Percentiles rank a stretch among this genome's conserved stretches.
These are phyloP conservation scores for Exophiala phaeomuriformis DNA, from an alignment of 2,329 filamentous ascomycete species.

Conservation along the genomic window DNA sequence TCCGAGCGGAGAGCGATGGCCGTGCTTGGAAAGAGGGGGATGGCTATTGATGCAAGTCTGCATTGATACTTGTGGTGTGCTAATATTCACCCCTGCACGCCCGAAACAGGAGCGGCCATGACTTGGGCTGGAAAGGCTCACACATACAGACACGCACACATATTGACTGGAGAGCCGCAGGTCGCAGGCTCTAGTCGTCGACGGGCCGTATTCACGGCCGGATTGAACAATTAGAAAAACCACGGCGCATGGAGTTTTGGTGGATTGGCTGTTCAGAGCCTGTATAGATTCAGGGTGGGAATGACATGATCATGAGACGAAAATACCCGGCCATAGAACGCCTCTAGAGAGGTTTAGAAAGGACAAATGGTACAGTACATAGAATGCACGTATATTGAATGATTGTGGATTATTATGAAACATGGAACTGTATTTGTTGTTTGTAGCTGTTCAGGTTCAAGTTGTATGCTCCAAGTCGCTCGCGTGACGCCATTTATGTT, in stretches of 20 bases:
- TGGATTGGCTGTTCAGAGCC: neutral
- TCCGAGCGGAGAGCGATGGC: slow-evolving; percentile 48
- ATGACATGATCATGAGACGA: neutral
- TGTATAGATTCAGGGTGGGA: neutral
- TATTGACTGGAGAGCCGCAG: too few species aligned
- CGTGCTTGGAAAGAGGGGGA: slow-evolving; percentile 50
- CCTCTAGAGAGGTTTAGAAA: too few species aligned
- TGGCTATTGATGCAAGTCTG: slow-evolving; percentile 39
- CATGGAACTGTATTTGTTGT: too few species aligned
- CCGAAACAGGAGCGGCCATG: too few species aligned
- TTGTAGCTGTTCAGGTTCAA: too few species aligned
- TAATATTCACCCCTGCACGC: too few species aligned
- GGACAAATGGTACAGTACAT: too few species aligned
- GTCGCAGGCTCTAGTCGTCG: neutral
- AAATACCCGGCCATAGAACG: neutral
- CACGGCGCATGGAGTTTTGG: neutral
- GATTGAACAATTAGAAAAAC: neutral
- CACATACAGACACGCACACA: too few species aligned
- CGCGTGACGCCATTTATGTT: slow-evolving; percentile 5
- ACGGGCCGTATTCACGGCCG: neutral
- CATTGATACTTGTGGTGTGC: too few species aligned
- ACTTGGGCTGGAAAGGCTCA: too few species aligned
- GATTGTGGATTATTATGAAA: too few species aligned
- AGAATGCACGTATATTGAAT: too few species aligned
- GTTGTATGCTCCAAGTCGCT: neutral